phyloP scores from a whole-genome alignment of 306 rosid genomes.

The Sicyos baderoa region DNA sequence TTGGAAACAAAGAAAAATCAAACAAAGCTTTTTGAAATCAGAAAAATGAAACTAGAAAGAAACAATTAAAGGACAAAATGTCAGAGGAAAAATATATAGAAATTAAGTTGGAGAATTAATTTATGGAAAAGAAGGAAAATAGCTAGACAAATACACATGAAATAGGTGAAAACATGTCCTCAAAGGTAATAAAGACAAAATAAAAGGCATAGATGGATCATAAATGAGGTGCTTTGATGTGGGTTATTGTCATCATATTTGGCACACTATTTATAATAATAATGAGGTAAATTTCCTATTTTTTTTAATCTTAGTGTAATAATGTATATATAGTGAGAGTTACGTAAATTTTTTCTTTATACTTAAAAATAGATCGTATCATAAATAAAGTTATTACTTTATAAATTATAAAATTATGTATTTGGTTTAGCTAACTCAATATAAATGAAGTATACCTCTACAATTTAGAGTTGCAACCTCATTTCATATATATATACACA shows the following conservation, averaged over 20 bases:
- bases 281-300: background rate
- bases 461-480: background rate
- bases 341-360: background rate
- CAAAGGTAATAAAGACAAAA: background rate
- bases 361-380: background rate
- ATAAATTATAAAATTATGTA: background rate
- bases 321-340: background rate
- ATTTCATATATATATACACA: no score
- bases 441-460: background rate
- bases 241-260: background rate
- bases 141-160: constrained; percentile 1
- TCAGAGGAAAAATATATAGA: background rate
- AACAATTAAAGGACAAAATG: constrained; percentile 8
- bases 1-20: background rate
- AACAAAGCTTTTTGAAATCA: background rate
- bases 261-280: background rate
- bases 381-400: background rate
- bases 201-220: background rate
- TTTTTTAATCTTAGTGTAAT: background rate
- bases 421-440: background rate
- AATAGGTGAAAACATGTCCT: background rate
- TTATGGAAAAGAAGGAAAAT: background rate
- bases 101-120: background rate
- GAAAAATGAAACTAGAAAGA: background rate
- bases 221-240: background rate